Percentiles rank a stretch among this genome's conserved stretches.
These are phyloP conservation scores for Neofusicoccum parvum DNA, from an alignment of 2,329 filamentous ascomycete genomes.

Conservation along the genomic window DNA sequence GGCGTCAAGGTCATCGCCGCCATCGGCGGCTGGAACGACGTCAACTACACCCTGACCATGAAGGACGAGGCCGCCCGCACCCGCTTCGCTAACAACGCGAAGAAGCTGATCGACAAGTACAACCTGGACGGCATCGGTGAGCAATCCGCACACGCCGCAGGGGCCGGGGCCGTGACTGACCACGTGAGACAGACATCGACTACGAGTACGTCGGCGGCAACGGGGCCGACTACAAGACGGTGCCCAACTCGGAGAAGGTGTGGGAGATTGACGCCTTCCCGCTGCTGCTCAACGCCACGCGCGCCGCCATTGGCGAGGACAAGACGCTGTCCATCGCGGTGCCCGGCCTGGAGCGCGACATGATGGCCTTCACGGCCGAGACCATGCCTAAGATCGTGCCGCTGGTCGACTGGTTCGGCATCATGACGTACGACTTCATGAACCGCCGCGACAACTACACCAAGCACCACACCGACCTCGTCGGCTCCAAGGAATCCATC, in stretches of 20 bases:
- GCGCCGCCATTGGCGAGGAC: constrained; percentile 57
- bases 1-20: constrained; percentile 68
- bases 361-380: constrained; percentile 65
- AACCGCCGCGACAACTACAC: constrained; percentile 67
- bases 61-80: constrained; percentile 49
- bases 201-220: constrained; percentile 69
- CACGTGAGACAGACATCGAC: constrained; percentile 58
- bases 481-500: constrained; percentile 56
- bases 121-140: constrained; percentile 67
- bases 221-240: constrained; percentile 66
- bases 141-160: constrained; percentile 23
- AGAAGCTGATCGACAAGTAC: constrained; percentile 61
- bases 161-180: neutral
- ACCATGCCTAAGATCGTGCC: constrained; percentile 62
- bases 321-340: constrained; percentile 69
- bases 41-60: constrained; percentile 27
- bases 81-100: constrained; percentile 65
- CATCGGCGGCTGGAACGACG: constrained; percentile 76
- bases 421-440: constrained; percentile 75
- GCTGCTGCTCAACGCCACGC: constrained; percentile 61
- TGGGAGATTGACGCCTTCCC: constrained; percentile 66
- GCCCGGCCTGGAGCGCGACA: constrained; percentile 63
- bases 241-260: constrained; percentile 59
- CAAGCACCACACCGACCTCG: constrained; percentile 66
- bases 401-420: constrained; percentile 67